phyloP scores from a whole-genome alignment of 2,329 filamentous ascomycete genomes.

The Penicillium sp. region DNA sequence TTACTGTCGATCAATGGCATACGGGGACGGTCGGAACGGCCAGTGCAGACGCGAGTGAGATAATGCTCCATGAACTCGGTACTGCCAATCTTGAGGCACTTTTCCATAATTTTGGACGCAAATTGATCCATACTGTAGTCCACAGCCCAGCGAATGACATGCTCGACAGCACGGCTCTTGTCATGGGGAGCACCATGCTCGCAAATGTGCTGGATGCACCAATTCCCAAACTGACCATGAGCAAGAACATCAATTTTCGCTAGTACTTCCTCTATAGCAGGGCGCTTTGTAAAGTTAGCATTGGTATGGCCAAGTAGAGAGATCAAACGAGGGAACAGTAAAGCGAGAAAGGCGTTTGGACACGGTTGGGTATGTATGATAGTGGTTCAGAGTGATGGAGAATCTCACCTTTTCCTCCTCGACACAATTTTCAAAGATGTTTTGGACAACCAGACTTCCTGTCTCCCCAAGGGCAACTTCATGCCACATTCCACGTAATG shows the following conservation, averaged over 20 bases:
- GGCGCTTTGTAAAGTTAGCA: conserved; percentile 62
- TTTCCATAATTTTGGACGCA: conserved; percentile 98
- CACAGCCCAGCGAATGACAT: conserved; percentile 87
- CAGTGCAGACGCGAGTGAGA: conserved; percentile 89
- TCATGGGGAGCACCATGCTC: conserved; percentile 91
- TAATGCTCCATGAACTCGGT: conserved; percentile 88
- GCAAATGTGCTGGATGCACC: conserved; percentile 99
- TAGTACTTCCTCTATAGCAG: conserved; percentile 94
- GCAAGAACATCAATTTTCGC: conserved; percentile 93
- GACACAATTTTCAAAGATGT: conserved; percentile 98
- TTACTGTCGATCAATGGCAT: conserved; percentile 92
- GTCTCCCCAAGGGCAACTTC: conserved; percentile 97
- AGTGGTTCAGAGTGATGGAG: conserved; percentile 6
- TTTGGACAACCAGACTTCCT: conserved; percentile 95
- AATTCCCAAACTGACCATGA: conserved; percentile 97
- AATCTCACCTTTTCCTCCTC: conserved; percentile 91
- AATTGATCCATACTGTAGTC: conserved; percentile 99
- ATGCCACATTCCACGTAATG: conserved; percentile 95
- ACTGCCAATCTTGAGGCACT: conserved; percentile 95
- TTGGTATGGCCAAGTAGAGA: not conserved
- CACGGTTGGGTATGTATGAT: not conserved
- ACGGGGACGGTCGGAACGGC: conserved; percentile 82
- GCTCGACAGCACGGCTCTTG: conserved; percentile 88
- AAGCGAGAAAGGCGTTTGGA: not conserved
- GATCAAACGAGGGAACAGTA: not conserved